Evolutionary conservation across 163 green algal genomes (phyloP).

Genomic region (Chloromonas sp.): DNA sequence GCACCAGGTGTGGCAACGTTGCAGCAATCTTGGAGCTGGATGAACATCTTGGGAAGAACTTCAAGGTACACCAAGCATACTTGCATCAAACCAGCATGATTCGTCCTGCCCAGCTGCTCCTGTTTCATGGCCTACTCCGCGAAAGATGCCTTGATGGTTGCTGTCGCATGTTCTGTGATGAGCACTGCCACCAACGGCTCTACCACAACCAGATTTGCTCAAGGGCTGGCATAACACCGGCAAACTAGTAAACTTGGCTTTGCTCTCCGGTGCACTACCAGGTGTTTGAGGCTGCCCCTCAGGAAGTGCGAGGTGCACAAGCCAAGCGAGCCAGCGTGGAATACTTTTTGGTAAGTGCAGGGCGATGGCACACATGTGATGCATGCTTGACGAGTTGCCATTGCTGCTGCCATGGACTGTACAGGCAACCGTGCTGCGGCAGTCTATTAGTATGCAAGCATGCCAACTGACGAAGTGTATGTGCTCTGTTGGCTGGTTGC

Average conservation of each 20-base stretch:
- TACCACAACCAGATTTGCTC: no score
- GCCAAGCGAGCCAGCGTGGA: conserved; percentile 82
- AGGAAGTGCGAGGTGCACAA: conserved; percentile 63
- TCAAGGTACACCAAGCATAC: conserved; percentile 56
- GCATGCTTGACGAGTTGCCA: no score
- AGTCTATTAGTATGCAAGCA: no score
- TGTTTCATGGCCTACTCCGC: not conserved
- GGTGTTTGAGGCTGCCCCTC: conserved; percentile 77
- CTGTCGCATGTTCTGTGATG: not conserved
- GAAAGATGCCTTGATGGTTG: not conserved
- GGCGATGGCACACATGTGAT: no score
- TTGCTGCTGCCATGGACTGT: no score
- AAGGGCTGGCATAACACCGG: no score
- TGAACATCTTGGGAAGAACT: conserved; percentile 88
- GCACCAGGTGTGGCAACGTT: conserved; percentile 84
- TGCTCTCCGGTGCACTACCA: conserved; percentile 3
- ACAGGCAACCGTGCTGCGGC: no score
- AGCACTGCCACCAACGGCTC: not conserved
- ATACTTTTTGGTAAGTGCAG: conserved; percentile 74
- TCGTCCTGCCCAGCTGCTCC: not conserved
- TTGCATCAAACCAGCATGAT: not conserved
- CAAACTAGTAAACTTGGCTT: no score
- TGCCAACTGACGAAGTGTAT: no score
- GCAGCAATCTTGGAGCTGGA: conserved; percentile 97
- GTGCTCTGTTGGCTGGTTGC: no score